A percentile compares a stretch with the other conserved stretches of the same genome.
phyloP scores from a whole-genome alignment of 73 alveolate genomes.

The Tetrahymena malaccensis region DNA sequence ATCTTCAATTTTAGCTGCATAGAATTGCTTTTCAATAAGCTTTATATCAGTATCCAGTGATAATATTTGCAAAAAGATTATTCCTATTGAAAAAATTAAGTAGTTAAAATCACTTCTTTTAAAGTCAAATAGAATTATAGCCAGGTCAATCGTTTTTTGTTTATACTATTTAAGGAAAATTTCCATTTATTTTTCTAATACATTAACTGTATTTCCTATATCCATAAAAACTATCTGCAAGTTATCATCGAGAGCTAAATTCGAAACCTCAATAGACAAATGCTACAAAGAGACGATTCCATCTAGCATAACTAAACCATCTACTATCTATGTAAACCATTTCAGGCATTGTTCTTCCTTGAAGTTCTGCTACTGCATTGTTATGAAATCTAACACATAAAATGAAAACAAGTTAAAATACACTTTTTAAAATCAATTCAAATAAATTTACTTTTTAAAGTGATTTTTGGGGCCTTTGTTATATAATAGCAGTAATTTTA shows the following conservation, averaged over 20 bases:
- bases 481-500: not conserved
- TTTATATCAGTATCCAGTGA: not conserved
- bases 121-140: not conserved
- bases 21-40: not conserved
- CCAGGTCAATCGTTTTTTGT: not conserved
- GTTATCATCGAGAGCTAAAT: not conserved
- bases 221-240: not conserved
- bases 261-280: not conserved
- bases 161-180: not conserved
- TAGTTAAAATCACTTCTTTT: not conserved
- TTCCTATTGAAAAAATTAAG: not conserved
- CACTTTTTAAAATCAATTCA: not conserved
- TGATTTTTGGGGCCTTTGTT: not conserved
- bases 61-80: not conserved
- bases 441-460: not conserved
- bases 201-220: not conserved
- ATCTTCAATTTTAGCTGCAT: not conserved
- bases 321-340: not conserved
- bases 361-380: not conserved
- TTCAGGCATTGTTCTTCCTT: not conserved
- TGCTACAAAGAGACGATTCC: not conserved
- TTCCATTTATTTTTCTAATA: not conserved
- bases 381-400: not conserved
- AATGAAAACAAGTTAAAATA: too few species aligned
- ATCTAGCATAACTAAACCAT: not conserved